Conservation (phyloP, 495 filamentous ascomycete genomes). For the Pyrenopolyporus hunteri region DNA sequence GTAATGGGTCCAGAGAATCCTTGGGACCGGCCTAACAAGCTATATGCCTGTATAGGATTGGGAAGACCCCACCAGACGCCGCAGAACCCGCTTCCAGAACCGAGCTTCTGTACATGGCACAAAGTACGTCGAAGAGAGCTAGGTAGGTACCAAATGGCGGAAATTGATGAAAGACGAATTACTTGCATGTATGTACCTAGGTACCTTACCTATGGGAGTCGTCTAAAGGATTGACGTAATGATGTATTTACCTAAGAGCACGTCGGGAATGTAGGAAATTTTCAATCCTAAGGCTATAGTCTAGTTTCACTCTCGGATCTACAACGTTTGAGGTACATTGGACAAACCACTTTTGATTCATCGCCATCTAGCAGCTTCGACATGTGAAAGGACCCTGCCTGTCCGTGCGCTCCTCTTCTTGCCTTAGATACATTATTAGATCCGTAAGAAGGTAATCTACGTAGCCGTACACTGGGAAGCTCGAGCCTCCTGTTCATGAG, state of each 20-base stretch:
- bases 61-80: conserved; percentile 6
- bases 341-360: conserved; percentile 23
- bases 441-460: too few relatives aligned
- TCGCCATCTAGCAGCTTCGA: conserved; percentile 22
- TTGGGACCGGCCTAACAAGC: conserved; percentile 12
- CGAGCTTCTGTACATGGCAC: neutral
- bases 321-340: conserved; percentile 17
- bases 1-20: conserved; percentile 8
- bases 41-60: conserved; percentile 11
- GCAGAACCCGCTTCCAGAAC: conserved; percentile 23
- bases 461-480: conserved; percentile 5
- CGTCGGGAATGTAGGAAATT: too few relatives aligned
- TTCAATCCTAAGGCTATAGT: too few relatives aligned
- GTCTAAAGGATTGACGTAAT: too few relatives aligned
- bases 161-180: too few relatives aligned
- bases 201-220: too few relatives aligned
- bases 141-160: neutral
- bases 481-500: neutral
- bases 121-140: neutral
- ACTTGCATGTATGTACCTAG: too few relatives aligned
- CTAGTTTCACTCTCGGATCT: too few relatives aligned
- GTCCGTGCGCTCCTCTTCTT: conserved; percentile 23
- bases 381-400: conserved; percentile 18
- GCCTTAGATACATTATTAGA: too few relatives aligned
- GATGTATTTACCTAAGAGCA: too few relatives aligned